A percentile compares a stretch with the other conserved stretches of the same genome.
Conservation (phyloP, 768 basidiomycete genomes). For the Suillus hirtellus region DNA sequence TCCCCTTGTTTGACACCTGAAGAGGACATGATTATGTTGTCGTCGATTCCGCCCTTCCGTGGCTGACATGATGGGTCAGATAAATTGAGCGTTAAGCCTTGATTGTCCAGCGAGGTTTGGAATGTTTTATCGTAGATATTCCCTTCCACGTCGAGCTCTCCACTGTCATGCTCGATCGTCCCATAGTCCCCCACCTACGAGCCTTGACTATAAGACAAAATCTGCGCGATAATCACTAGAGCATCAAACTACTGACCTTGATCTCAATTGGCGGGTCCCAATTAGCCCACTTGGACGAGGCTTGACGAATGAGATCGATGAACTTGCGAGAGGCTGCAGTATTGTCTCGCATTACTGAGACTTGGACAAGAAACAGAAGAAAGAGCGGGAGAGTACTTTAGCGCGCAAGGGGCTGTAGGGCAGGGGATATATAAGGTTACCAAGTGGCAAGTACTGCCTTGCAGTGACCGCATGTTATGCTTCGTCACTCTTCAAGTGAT, state of each 20-base stretch:
- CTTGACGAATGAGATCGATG: constrained; percentile 33
- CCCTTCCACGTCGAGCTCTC: constrained; percentile 31
- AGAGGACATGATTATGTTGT: constrained; percentile 25
- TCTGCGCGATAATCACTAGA: background rate
- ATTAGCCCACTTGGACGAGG: constrained; percentile 39
- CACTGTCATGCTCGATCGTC: constrained; percentile 28
- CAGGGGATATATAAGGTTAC: constrained; percentile 7
- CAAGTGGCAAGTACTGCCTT: background rate
- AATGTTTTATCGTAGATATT: constrained; percentile 32
- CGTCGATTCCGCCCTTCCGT: constrained; percentile 18
- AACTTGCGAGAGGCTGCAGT: constrained; percentile 30
- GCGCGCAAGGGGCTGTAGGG: background rate
- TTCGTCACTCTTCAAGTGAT: background rate
- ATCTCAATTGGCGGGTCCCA: constrained; percentile 38
- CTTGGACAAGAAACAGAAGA: background rate
- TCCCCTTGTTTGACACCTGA: constrained; percentile 21
- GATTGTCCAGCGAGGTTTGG: constrained; percentile 19
- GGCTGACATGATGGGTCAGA: constrained; percentile 17
- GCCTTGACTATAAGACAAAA: background rate
- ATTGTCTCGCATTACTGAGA: constrained; percentile 9
- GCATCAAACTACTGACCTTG: constrained; percentile 22
- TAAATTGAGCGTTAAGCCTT: constrained; percentile 8
- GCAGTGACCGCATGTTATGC: background rate
- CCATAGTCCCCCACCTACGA: constrained; percentile 39
- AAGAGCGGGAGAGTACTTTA: background rate